These are phyloP conservation scores for Paecilomyces formosus DNA, from an alignment of 2,329 filamentous ascomycete genomes.

Conservation along the genomic window DNA sequence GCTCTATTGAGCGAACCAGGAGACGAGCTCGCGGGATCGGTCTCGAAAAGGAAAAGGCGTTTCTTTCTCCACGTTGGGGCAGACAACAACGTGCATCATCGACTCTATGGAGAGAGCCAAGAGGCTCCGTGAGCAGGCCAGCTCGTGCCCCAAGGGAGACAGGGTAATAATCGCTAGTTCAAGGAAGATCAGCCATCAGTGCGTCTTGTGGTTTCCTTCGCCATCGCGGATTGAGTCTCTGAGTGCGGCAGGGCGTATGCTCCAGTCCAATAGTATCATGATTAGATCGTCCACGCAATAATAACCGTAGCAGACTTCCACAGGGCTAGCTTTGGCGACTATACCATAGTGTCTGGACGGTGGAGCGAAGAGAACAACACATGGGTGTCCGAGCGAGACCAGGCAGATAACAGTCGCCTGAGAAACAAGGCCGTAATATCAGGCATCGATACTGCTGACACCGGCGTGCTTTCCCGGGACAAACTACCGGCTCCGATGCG, in stretches of 20 bases:
- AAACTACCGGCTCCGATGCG: conserved; percentile 1
- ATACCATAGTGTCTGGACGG: neutral
- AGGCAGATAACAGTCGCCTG: neutral
- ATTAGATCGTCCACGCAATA: neutral
- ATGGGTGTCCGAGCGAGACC: neutral
- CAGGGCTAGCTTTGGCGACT: neutral
- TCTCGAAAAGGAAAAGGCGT: neutral
- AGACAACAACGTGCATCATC: neutral
- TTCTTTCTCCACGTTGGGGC: neutral
- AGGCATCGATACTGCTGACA: neutral
- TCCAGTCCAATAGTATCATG: neutral
- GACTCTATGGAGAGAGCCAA: neutral
- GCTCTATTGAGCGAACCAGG: neutral
- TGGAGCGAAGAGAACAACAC: neutral
- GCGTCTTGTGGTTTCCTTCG: neutral
- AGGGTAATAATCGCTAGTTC: neutral
- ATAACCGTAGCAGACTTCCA: neutral
- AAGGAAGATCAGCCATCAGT: neutral
- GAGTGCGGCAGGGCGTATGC: neutral
- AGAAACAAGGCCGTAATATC: neutral
- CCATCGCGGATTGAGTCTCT: neutral
- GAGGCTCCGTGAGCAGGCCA: neutral
- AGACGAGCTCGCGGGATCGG: neutral
- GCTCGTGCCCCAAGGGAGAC: neutral
- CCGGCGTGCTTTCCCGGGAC: neutral